phyloP scores from a whole-genome alignment of 805 yeast genomes.

The Suhomyces tanzawaensis region DNA sequence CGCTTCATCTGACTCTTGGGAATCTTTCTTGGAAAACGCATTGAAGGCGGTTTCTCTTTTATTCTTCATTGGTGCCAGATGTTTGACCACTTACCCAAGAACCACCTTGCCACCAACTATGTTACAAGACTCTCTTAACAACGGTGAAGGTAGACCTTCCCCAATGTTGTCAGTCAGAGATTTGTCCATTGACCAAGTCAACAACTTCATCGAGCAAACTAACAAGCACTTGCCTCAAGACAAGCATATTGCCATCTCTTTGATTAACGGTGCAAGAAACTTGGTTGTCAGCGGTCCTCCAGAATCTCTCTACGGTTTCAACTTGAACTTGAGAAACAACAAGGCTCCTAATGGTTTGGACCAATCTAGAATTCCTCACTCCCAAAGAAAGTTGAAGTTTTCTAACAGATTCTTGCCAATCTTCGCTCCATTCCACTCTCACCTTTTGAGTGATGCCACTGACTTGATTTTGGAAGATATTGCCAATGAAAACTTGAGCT shows the following conservation, averaged over 20 bases:
- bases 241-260: conserved; percentile 85
- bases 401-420: conserved; percentile 93
- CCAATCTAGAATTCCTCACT: conserved; percentile 90
- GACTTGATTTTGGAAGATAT: conserved; percentile 62
- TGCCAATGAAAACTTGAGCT: conserved; percentile 52
- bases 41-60: conserved; percentile 78
- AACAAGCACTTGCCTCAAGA: conserved; percentile 91
- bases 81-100: conserved; percentile 85
- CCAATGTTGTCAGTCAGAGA: conserved; percentile 97
- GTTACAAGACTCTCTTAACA: conserved; percentile 85
- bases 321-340: conserved; percentile 85
- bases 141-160: conserved; percentile 94
- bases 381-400: conserved; percentile 91
- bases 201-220: conserved; percentile 75
- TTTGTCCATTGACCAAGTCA: conserved; percentile 75
- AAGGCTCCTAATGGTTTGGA: conserved; percentile 94
- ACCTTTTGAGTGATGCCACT: conserved; percentile 72
- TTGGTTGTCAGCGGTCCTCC: conserved; percentile 98
- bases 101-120: conserved; percentile 93
- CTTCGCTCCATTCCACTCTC: conserved; percentile 96
- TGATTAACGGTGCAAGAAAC: conserved; percentile 93
- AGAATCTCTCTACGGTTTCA: conserved; percentile 93
- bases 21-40: conserved; percentile 67
- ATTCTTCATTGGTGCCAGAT: conserved; percentile 91
- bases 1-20: conserved; percentile 82